Conservation (phyloP, 1,284 basidiomycete species). For the Pseudozyma sp. region DNA sequence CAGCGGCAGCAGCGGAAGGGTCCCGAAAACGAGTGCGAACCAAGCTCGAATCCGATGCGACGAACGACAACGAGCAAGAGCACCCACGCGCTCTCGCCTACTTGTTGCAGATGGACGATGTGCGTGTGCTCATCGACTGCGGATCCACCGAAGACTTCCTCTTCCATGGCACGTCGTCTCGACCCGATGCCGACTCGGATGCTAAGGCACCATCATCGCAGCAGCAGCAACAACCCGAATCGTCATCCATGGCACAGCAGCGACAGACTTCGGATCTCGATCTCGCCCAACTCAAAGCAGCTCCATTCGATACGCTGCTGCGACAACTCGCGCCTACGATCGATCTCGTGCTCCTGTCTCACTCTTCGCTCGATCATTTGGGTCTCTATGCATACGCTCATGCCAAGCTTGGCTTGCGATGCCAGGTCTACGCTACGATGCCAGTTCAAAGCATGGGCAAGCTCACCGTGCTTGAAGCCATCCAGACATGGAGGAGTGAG, state of each 20-base stretch:
- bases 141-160: conserved; percentile 72
- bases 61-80: conserved; percentile 31
- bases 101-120: conserved; percentile 92
- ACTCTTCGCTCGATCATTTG: conserved; percentile 87
- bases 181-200: background rate
- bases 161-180: conserved; percentile 31
- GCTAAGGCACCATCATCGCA: background rate
- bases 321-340: conserved; percentile 75
- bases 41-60: conserved; percentile 33
- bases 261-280: conserved; percentile 31
- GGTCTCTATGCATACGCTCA: conserved; percentile 92
- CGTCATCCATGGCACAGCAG: conserved; percentile 46
- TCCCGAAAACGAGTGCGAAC: conserved; percentile 29
- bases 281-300: conserved; percentile 32
- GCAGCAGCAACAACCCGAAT: conserved; percentile 20
- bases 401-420: conserved; percentile 85
- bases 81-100: conserved; percentile 72
- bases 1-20: conserved; percentile 3
- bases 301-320: conserved; percentile 43
- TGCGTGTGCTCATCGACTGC: conserved; percentile 92
- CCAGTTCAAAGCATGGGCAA: conserved; percentile 96
- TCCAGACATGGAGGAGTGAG: conserved; percentile 59
- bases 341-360: conserved; percentile 89
- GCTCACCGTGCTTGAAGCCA: conserved; percentile 74
- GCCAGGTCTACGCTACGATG: conserved; percentile 93